Evolutionary conservation across 2,329 filamentous ascomycete species (phyloP), one percentile per base, ranked within the genome.

Genomic region (Penicillium glabrum): DNA sequence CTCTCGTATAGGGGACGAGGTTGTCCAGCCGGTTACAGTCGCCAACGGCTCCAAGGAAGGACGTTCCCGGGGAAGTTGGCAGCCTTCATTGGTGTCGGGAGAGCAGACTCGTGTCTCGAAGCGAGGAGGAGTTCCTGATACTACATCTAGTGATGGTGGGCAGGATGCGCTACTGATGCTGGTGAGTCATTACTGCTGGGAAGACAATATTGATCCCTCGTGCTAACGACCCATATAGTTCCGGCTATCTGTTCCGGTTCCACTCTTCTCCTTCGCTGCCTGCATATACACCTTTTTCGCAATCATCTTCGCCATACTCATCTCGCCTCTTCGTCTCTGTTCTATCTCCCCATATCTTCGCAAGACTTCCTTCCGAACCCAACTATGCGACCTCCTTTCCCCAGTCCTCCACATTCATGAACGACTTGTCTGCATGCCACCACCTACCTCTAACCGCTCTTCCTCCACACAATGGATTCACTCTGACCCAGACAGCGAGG

Each of bases 261-360:
- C 82, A 13, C 65, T 84, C 7, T 77, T 86, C 63, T 84, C 83
- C 51, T 64, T 83, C 31, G 67, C 79, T 59, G 81, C 83, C 61
- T 75, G 78, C 39, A 57, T 85, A 48, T 87, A 84, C 76, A 81
- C 84, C 19, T 61, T 82, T 54, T 72, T 82, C 60, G 77, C 80
- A 14, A 64, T 85, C 45, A 48, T 85, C 61, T 74, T 81, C 60
- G 78, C 83, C 54, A 60, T 82, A 53, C 59, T 84, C 46, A 73
- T 82, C 43, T 78, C 80, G 39, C 84, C 84, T 5, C 70, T 87
- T 46, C 80, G 82, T 44, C 69, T 86, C 58, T 85, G 81, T 72
- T 77, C 79, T 33, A 68, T 72, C 43, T 67, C 74, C 19, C 65
- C 71, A 48, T 78, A 76, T 58, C 70, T 77, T 48, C 73, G 73